Percentiles rank a stretch among this genome's conserved stretches.
phyloP scores from a whole-genome alignment of 441 rosid genomes.

The Pelargonium exstipulatum region DNA sequence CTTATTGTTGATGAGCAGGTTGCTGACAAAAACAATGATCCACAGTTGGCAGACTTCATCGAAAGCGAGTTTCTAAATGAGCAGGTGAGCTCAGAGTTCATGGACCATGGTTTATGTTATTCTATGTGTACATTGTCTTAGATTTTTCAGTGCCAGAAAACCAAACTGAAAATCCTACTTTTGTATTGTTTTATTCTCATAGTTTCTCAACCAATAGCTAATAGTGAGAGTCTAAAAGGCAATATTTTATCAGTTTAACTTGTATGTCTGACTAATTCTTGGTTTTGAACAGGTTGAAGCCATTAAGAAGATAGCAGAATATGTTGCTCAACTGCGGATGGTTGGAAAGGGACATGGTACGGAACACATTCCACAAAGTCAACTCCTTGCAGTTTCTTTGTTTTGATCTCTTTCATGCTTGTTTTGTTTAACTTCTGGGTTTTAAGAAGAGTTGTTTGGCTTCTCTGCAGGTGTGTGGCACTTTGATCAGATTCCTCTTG shows the following conservation, averaged over 20 bases:
- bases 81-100: conserved; percentile 24
- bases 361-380: conserved; percentile 3
- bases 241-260: no score
- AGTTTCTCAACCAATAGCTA: no score
- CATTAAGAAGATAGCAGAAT: conserved; percentile 54
- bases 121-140: no score
- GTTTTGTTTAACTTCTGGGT: neutral
- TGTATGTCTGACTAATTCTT: no score
- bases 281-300: conserved; percentile 38
- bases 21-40: conserved; percentile 51
- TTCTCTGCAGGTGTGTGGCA: conserved; percentile 5
- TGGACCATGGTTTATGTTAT: no score
- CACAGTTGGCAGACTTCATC: conserved; percentile 55
- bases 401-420: no score
- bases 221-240: no score
- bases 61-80: conserved; percentile 57
- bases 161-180: no score
- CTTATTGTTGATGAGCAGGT: conserved; percentile 33
- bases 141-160: no score
- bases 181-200: no score
- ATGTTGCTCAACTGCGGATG: conserved; percentile 50
- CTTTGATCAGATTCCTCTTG: neutral
- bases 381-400: neutral
- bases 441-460: neutral
- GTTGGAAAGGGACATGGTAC: conserved; percentile 72